These are phyloP conservation scores for Tarenaya hassleriana DNA, from an alignment of 345 rosid species.

Conservation along the genomic window DNA sequence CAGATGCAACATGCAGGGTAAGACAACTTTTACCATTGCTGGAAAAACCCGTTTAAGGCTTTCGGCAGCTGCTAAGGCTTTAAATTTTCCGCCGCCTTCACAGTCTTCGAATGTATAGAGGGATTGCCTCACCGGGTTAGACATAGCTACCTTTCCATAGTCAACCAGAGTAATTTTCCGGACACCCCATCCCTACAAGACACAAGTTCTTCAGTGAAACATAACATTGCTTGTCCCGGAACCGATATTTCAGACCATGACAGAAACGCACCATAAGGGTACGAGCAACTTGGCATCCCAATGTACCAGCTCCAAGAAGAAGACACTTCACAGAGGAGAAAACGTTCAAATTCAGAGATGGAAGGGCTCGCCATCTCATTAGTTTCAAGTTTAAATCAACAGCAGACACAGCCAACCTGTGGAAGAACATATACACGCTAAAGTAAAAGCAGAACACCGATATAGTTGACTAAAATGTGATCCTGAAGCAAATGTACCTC, in stretches of 20 bases:
- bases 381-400: slow-evolving; percentile 91
- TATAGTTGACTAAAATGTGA: slow-evolving; percentile 9
- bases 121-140: slow-evolving; percentile 95
- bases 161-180: slow-evolving; percentile 84
- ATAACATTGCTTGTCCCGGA: slow-evolving; percentile 3
- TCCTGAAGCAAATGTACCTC: slow-evolving; percentile 34
- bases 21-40: slow-evolving; percentile 60
- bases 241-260: neutral
- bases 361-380: slow-evolving; percentile 96
- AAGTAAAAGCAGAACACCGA: slow-evolving; percentile 12
- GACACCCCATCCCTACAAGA: slow-evolving; percentile 82
- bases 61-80: slow-evolving; percentile 78
- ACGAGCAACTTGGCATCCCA: slow-evolving; percentile 97
- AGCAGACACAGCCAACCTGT: slow-evolving; percentile 84
- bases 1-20: too few species aligned
- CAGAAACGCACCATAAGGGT: slow-evolving; percentile 68
- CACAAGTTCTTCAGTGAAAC: slow-evolving; percentile 21
- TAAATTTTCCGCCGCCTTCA: slow-evolving; percentile 73
- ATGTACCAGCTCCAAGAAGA: slow-evolving; percentile 94
- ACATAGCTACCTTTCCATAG: slow-evolving; percentile 89
- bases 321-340: slow-evolving; percentile 79
- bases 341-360: slow-evolving; percentile 67
- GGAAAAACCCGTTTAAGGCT: slow-evolving; percentile 83
- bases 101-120: slow-evolving; percentile 86
- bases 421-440: slow-evolving; percentile 13